A percentile compares a stretch with the other conserved stretches of the same genome.
These are phyloP conservation scores for Fonsecaea erecta DNA, from an alignment of 2,329 filamentous ascomycete genomes.

Conservation along the genomic window DNA sequence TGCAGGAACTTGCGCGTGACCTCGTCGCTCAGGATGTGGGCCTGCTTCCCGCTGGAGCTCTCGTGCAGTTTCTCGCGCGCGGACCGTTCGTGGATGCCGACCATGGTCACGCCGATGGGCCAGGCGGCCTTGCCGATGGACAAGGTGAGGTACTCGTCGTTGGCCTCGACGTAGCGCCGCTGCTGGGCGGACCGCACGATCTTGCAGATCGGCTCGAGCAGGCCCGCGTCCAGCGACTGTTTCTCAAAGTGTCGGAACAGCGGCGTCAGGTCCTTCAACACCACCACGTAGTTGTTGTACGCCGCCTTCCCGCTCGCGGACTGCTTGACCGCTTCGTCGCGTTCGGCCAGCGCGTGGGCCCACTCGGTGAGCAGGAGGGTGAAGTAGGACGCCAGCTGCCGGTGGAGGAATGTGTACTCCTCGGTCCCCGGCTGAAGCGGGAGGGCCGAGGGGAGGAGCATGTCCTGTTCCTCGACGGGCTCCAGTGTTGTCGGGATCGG, in stretches of 20 bases:
- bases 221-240: slow-evolving; percentile 73
- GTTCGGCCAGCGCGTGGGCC: slow-evolving; percentile 71
- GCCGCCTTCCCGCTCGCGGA: slow-evolving; percentile 82
- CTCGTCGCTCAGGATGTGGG: slow-evolving; percentile 97
- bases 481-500: slow-evolving; percentile 86
- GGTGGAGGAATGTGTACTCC: slow-evolving; percentile 72
- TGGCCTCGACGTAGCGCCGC: slow-evolving; percentile 91
- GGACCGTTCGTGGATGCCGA: slow-evolving; percentile 96
- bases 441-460: slow-evolving; percentile 74
- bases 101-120: slow-evolving; percentile 99
- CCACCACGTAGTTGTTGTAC: slow-evolving; percentile 82
- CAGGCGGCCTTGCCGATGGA: slow-evolving; percentile 97
- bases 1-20: slow-evolving; percentile 93
- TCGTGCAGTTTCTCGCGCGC: slow-evolving; percentile 94
- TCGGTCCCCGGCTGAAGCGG: slow-evolving; percentile 64
- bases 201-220: slow-evolving; percentile 82
- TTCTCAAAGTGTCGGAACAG: slow-evolving; percentile 89
- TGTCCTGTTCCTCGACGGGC: slow-evolving; percentile 80
- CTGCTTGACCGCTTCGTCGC: slow-evolving; percentile 63
- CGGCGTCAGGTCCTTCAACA: slow-evolving; percentile 83
- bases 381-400: slow-evolving; percentile 93
- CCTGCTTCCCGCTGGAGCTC: slow-evolving; percentile 70
- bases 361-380: slow-evolving; percentile 93
- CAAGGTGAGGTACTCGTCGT: slow-evolving; percentile 88
- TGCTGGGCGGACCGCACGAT: slow-evolving; percentile 91